Conservation (phyloP, 106 monocot genomes). For the Chionographis japonica region DNA sequence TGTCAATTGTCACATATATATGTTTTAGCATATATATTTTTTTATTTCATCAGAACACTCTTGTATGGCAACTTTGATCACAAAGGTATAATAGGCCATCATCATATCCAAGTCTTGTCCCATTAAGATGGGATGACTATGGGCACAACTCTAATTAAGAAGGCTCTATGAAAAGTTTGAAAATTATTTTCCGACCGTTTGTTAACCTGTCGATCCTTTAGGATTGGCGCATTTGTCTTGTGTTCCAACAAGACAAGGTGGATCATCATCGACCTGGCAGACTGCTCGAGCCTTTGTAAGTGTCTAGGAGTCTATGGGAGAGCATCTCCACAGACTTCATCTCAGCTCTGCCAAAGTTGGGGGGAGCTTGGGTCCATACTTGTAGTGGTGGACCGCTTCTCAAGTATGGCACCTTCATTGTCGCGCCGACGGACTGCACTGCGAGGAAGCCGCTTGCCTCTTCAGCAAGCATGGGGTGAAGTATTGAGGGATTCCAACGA, state of each 20-base stretch:
- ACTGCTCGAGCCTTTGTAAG: neutral
- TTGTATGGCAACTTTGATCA: too few species aligned
- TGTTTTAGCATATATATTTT: too few species aligned
- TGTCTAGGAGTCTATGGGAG: neutral
- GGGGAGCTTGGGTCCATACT: neutral
- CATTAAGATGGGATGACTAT: too few species aligned
- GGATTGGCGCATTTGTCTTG: neutral
- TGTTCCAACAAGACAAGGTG: conserved; percentile 4
- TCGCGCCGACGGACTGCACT: neutral
- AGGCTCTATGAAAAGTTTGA: too few species aligned
- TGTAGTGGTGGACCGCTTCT: conserved; percentile 5
- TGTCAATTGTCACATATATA: too few species aligned
- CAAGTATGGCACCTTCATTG: neutral
- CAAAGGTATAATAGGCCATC: too few species aligned
- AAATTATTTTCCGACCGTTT: too few species aligned
- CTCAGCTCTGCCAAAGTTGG: neutral
- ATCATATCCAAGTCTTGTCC: too few species aligned
- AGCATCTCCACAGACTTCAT: neutral
- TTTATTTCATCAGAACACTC: too few species aligned
- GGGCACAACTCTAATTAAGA: too few species aligned
- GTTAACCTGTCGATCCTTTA: neutral
- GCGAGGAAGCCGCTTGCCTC: neutral
- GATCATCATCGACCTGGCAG: neutral
- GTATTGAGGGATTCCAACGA: neutral
- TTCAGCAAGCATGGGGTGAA: conserved; percentile 1